Percentiles rank a stretch among this genome's conserved stretches.
phyloP scores from a whole-genome alignment of 306 rosid species.

The Carpinus fangiana region DNA sequence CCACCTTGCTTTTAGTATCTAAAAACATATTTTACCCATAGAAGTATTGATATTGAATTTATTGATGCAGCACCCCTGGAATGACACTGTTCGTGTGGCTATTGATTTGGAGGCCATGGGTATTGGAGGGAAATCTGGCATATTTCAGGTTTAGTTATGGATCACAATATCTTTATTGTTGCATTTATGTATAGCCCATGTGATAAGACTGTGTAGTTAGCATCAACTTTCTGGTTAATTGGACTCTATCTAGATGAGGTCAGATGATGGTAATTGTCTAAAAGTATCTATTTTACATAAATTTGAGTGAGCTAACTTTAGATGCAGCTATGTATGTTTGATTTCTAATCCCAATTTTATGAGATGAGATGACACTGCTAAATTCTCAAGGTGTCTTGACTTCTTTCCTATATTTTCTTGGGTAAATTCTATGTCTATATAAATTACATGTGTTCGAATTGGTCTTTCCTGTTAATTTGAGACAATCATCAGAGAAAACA shows the following conservation, averaged over 20 bases:
- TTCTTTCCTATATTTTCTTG: not conserved
- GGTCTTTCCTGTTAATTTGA: not conserved
- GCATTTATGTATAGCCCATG: constrained; percentile 8
- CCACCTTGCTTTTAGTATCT: constrained; percentile 14
- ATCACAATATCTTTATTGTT: constrained; percentile 18
- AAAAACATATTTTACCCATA: constrained; percentile 12
- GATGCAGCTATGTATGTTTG: not conserved
- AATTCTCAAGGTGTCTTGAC: not conserved
- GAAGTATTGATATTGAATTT: constrained; percentile 25
- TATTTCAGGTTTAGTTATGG: constrained; percentile 79
- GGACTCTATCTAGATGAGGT: not conserved
- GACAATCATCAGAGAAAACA: not conserved
- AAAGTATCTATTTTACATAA: not conserved
- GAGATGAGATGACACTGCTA: not conserved
- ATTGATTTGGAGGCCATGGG: constrained; percentile 98
- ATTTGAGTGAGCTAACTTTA: not conserved
- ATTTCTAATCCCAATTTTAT: not conserved
- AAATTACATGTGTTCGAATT: not conserved
- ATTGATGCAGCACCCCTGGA: constrained; percentile 91
- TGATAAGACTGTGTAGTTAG: constrained; percentile 14
- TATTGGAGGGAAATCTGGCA: constrained; percentile 87
- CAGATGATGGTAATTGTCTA: not conserved
- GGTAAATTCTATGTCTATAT: not conserved
- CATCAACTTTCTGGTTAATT: not conserved
- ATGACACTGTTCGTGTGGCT: constrained; percentile 66